Conservation (phyloP, 1,139 yeast genomes). For the Kodamaea fungicola region DNA sequence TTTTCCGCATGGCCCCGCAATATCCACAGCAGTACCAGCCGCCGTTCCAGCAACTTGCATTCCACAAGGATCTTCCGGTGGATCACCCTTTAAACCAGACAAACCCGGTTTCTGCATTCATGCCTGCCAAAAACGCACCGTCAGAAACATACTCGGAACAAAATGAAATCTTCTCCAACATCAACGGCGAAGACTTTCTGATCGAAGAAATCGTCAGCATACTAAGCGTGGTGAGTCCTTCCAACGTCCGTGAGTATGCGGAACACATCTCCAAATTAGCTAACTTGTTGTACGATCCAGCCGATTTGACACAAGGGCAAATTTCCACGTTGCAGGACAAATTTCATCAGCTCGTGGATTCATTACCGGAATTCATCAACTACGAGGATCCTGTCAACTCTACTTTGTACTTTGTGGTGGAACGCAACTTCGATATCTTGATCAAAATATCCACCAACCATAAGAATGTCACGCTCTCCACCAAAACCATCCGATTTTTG, state of each 20-base stretch:
- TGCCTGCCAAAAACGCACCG: neutral
- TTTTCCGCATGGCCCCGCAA: neutral
- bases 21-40: slow-evolving; percentile 2
- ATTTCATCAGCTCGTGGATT: slow-evolving; percentile 23
- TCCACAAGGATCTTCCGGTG: neutral
- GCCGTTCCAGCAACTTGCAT: neutral
- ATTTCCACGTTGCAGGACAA: slow-evolving; percentile 21
- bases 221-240: slow-evolving; percentile 28
- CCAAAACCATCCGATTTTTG: slow-evolving; percentile 36
- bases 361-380: slow-evolving; percentile 21
- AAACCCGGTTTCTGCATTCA: neutral
- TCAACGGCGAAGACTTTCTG: slow-evolving; percentile 8
- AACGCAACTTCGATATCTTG: slow-evolving; percentile 38
- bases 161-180: neutral
- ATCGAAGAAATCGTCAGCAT: slow-evolving; percentile 28
- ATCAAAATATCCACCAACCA: slow-evolving; percentile 33
- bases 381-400: slow-evolving; percentile 30
- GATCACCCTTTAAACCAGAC: neutral
- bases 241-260: slow-evolving; percentile 32
- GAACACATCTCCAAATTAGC: slow-evolving; percentile 37
- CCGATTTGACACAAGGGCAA: slow-evolving; percentile 12
- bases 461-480: slow-evolving; percentile 30
- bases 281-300: slow-evolving; percentile 17
- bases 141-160: neutral
- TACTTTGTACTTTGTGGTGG: slow-evolving; percentile 33